Evolutionary conservation across 2,329 filamentous ascomycete genomes (phyloP).

Genomic region (Tolypocladium album): DNA sequence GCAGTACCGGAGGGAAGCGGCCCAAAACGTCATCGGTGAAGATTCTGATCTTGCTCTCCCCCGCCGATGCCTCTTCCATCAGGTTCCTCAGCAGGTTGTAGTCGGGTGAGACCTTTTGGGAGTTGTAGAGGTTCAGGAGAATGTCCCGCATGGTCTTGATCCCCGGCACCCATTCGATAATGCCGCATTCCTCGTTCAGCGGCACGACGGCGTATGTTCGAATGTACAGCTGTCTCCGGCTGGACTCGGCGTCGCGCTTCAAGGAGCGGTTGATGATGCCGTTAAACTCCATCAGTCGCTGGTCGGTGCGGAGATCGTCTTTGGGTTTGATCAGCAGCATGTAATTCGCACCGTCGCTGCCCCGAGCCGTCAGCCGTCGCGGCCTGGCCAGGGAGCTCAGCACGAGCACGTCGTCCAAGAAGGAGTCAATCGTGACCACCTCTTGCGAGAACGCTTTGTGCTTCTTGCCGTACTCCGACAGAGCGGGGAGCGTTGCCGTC

Average conservation of each 20-base stretch:
- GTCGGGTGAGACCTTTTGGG: slow-evolving; percentile 59
- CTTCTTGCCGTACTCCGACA: slow-evolving; percentile 59
- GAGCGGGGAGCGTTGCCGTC: slow-evolving; percentile 67
- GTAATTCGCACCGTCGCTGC: slow-evolving; percentile 81
- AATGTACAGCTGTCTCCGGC: slow-evolving; percentile 84
- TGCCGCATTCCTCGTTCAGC: slow-evolving; percentile 91
- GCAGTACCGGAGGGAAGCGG: slow-evolving; percentile 72
- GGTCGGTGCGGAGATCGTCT: slow-evolving; percentile 93
- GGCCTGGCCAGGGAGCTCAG: slow-evolving; percentile 88
- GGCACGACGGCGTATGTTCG: slow-evolving; percentile 96
- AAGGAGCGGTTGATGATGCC: slow-evolving; percentile 93
- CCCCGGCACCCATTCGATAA: slow-evolving; percentile 97
- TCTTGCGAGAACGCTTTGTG: slow-evolving; percentile 85
- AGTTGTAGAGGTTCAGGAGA: slow-evolving; percentile 65
- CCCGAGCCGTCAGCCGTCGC: slow-evolving; percentile 76
- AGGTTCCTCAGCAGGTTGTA: slow-evolving; percentile 54
- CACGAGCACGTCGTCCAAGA: slow-evolving; percentile 81
- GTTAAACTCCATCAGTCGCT: slow-evolving; percentile 98
- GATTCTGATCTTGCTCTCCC: slow-evolving; percentile 50
- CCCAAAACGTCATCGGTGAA: slow-evolving; percentile 58
- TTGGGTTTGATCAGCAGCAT: slow-evolving; percentile 94
- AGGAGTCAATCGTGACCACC: slow-evolving; percentile 68
- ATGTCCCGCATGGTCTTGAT: slow-evolving; percentile 92
- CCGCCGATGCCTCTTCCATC: slow-evolving; percentile 52
- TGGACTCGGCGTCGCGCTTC: slow-evolving; percentile 84